Base-by-base conservation (phyloP, 1,284 basidiomycete genomes). In the Athelia sp. region DNA sequence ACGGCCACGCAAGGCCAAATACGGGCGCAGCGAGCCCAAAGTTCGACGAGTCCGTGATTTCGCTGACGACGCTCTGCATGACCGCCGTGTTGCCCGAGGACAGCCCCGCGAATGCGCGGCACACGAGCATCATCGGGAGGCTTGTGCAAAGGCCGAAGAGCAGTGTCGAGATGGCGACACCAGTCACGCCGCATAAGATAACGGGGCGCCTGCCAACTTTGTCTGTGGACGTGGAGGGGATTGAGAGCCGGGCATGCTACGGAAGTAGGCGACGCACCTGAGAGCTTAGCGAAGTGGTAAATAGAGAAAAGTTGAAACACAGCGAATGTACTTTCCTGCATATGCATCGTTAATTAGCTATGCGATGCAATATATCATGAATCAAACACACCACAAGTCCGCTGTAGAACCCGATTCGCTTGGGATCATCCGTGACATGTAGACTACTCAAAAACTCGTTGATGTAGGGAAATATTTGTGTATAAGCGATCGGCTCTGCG, bases 21-120 rank as follows among this genome's bases (percentile, higher is more conserved):
- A 87, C 69, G 3, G 85, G 80, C 54, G 82, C 81, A 1, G 79
- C 80, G 45, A 71, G 56, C 1, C 76, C 75, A 59, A 84, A 79
- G 52, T 88, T 87, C 3, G 78, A 78, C 1, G 75, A 61, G 58
- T 88, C 81, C 6, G 82, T 84, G 19, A 88, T 69, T 63, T 87
- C 84, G 11, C 79, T 76, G 0, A 85, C 68, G 13, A 79, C 70
- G 0, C 79, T 80, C 46, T 82, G 78, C 35, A 83, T 73, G 29
- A 82, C 82, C 19, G 82, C 79, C 36, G 81, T 62, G 50, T 79
- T 86, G 18, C 82, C 84, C 31, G 80, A 81, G 53, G 77, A 78
- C 4, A 82, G 58, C 0, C 84, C 82, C 11, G 75, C 83, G 82
- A 84, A 58, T 45, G 65, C 75, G 43, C 82, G 70, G 8, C 74